Evolutionary conservation across 805 yeast genomes (phyloP), one percentile per base, ranked within the genome.

Genomic region (Brettanomyces sp.): DNA sequence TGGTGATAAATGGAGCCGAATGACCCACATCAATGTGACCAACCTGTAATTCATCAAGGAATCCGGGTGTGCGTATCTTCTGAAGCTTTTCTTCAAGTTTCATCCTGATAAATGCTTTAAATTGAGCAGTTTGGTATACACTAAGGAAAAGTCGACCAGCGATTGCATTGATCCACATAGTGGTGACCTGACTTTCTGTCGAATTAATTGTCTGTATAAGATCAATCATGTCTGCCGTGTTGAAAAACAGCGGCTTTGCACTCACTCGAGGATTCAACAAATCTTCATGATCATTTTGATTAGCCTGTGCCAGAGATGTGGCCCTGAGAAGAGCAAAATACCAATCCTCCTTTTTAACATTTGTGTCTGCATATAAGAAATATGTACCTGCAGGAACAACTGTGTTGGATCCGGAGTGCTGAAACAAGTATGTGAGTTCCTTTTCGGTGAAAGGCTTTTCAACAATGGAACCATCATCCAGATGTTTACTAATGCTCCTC

Each of bases 81-180:
- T 80, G 76, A 39, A 93, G 66, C 62, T 89, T 89, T 54, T 79
- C 79, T 49, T 79, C 76, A 24, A 93, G 72, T 57, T 76, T 82
- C 2, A 67, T 64, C 43, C 75, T 71, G 39, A 90, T 68, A 43
- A 70, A 73, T 42, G 72, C 68, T 43, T 81, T 80, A 54, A 89
- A 72, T 12, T 71, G 68, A 11, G 77, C 79, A 0, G 98, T 89
- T 42, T 79, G 73, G 55, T 89, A 88, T 5, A 86, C 64, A 0
- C 88, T 76, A 36, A 93, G 66, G 56, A 90, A 93, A 11, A 91
- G 52, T 47, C 99, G 70, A 0, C 98, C 98, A 12, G 85, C 53
- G 3, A 90, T 50, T 0, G 96, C 96, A 63, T 93, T 93, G 22
- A 93, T 62, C 99, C 98, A 93, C 56, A 85, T 80, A 0, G 95